Evolutionary conservation across 805 yeast species (phyloP), one percentile per base, ranked within the genome.

Genomic region (Jamesozyma rosinii): DNA sequence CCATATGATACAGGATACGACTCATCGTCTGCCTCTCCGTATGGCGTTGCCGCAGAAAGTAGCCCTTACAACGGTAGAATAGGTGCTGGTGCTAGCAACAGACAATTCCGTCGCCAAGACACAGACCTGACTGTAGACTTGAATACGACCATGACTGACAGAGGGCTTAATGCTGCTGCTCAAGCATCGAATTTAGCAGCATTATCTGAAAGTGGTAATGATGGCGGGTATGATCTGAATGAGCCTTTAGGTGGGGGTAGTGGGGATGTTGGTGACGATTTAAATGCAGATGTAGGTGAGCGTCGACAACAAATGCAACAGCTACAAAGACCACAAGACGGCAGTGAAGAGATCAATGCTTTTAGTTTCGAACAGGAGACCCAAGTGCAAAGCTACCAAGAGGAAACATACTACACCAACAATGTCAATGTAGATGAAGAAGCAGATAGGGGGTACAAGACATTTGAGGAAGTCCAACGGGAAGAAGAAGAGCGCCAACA

Each of bases 391-490:
- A 88, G 82, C 50, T 83, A 79, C 55, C 89, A 81, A 49, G 80
- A 81, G 17, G 83, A 81, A 54, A 81, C 76, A 27, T 75, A 83
- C 49, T 82, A 79, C 55, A 77, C 79, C 45, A 82, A 83, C 49
- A 50, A 32, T 47, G 46, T 37, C 58, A 52, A 52, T 57, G 36
- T 37, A 11, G 37, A 33, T 10, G 29, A n/a, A 11, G 40, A 31
- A n/a, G 37, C 15, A 2, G 35, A 37, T 58, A 45, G 56, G 55
- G 64, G 64, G 44, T 59, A 43, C 47, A 60, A 48, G 45, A 57
- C 65, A 1, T 62, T 61, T 43, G 65, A 63, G 27, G 62, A 63
- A 30, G 44, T 57, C 4, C 67, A 65, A 40, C 50, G 66, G 57
- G 52, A 64, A 36, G 66, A 69, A 42, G 57, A 58, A 44, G 61